These are phyloP conservation scores for Rhododendron kiyosumense DNA, from an alignment of 148 eudicot genomes.

Conservation along the genomic window DNA sequence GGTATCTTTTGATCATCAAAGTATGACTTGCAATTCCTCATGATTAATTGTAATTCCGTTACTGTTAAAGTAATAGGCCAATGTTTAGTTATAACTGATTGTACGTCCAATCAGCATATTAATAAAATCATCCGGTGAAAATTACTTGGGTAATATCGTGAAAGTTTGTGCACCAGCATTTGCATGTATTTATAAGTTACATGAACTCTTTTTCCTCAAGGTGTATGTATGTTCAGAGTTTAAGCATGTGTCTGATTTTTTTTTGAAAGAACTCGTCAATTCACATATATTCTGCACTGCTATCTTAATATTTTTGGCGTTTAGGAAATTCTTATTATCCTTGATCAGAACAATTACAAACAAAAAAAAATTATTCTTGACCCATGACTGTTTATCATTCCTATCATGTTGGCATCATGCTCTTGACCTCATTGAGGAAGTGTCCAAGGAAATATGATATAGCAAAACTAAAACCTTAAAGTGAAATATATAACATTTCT, in stretches of 20 bases:
- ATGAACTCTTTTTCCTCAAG: not conserved
- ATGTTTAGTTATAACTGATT: not conserved
- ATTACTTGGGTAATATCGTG: not conserved
- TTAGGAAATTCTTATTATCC: not conserved
- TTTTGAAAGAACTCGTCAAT: not conserved
- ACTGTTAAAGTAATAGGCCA: not conserved
- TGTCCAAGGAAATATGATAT: not conserved
- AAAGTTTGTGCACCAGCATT: not conserved
- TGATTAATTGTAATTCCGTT: not conserved
- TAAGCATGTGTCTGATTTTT: not conserved
- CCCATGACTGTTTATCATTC: not conserved
- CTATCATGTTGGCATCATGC: not conserved
- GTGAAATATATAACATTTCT: not conserved
- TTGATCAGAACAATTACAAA: not conserved
- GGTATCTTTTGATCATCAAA: not conserved
- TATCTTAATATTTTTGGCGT: not conserved
- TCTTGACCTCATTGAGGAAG: not conserved
- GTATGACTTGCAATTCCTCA: not conserved
- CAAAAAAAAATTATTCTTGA: not conserved
- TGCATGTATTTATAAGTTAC: not conserved
- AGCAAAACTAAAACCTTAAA: not conserved
- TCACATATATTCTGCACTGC: not conserved
- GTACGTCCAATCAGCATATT: not conserved
- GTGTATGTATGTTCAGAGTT: not conserved
- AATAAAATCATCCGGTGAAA: not conserved